These are phyloP conservation scores for Suaeda aralocaspica DNA, from an alignment of 148 eudicot genomes.

Conservation along the genomic window DNA sequence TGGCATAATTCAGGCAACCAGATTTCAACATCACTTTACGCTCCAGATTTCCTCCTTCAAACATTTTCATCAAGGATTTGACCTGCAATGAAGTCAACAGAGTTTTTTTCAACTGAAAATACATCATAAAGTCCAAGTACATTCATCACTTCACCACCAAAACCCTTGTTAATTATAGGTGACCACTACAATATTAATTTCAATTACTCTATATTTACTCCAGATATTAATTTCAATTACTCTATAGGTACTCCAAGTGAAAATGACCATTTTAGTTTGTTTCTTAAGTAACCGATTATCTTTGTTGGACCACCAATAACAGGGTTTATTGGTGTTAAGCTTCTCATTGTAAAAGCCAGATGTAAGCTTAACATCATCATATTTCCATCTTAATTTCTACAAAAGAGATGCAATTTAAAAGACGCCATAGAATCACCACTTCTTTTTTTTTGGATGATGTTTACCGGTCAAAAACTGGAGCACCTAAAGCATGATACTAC, in stretches of 20 bases:
- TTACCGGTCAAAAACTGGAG: not conserved
- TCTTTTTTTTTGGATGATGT: not conserved
- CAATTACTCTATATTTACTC: no score
- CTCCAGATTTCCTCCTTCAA: constrained; percentile 74
- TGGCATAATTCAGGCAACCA: constrained; percentile 58
- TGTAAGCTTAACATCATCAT: not conserved
- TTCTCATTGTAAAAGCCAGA: no score
- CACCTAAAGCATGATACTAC: not conserved
- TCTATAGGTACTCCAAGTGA: no score
- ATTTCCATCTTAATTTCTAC: not conserved
- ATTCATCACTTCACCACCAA: no score
- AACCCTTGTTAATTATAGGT: not conserved
- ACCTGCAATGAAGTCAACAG: constrained; percentile 35
- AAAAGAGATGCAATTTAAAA: not conserved
- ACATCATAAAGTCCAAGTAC: not conserved
- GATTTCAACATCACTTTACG: constrained; percentile 58
- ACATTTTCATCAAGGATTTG: constrained; percentile 55
- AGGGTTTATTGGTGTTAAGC: no score
- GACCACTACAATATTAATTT: no score
- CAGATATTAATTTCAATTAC: no score
- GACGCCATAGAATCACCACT: not conserved
- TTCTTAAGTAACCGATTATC: no score
- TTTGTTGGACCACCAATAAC: no score
- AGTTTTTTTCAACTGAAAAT: not conserved
- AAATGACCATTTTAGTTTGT: no score